Evolutionary conservation across 2,329 filamentous ascomycete genomes (phyloP).

Genomic region (Aotearoamyces nothofagi): DNA sequence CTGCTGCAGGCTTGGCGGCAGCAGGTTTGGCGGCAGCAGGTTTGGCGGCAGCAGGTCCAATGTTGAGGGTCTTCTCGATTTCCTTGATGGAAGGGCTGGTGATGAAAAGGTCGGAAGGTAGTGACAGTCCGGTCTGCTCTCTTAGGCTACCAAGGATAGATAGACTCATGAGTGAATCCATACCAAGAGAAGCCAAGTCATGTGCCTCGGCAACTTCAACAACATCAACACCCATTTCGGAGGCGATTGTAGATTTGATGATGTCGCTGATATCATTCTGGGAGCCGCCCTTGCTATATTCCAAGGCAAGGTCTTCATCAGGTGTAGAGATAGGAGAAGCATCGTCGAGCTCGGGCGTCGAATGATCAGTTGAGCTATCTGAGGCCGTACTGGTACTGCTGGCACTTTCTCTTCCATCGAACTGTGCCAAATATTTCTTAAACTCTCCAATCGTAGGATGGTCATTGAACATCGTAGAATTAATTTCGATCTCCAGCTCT

Average conservation of each 20-base stretch:
- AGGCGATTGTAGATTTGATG: constrained; percentile 52
- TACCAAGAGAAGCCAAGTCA: constrained; percentile 38
- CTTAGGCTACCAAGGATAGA: constrained; percentile 38
- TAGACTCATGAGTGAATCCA: constrained; percentile 43
- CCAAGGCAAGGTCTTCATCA: constrained; percentile 34
- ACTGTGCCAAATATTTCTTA: constrained; percentile 28
- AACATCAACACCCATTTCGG: constrained; percentile 56
- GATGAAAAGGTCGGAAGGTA: constrained; percentile 45
- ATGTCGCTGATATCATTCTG: constrained; percentile 30
- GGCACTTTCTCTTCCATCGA: constrained; percentile 17
- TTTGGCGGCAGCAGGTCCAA: too few relatives aligned
- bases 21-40: too few relatives aligned
- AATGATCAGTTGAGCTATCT: constrained; percentile 5
- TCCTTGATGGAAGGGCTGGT: constrained; percentile 47
- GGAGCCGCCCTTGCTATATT: constrained; percentile 25
- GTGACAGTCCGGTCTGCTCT: constrained; percentile 36
- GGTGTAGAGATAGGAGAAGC: constrained; percentile 40
- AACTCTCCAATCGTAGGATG: constrained; percentile 37
- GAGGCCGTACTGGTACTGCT: background rate
- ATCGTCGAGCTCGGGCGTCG: constrained; percentile 27
- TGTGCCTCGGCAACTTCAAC: constrained; percentile 41
- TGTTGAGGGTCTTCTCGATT: constrained; percentile 47
- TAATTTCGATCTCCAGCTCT: constrained; percentile 38
- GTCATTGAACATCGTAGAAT: constrained; percentile 35
- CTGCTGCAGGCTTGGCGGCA: too few relatives aligned